Evolutionary conservation across 192 early-diverging fungal species (phyloP), one percentile per base, ranked within the genome.

Genomic region (Podila horticola): DNA sequence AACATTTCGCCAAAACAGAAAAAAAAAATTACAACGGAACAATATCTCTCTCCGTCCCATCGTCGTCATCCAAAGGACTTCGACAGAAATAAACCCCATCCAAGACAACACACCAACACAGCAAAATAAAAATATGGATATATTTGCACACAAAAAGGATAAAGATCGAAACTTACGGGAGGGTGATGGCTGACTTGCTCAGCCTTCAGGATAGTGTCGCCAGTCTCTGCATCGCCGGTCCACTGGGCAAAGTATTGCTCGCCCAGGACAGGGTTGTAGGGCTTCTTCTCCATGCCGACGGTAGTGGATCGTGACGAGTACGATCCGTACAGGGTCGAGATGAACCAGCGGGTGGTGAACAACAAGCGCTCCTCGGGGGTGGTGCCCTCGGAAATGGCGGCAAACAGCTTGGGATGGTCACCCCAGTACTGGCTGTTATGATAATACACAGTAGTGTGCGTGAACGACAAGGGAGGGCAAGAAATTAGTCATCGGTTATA

Each of bases 221-320:
- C 77, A 52, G 65, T 69, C 19, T 81, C 66, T 19, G 72, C 82
- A 58, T 83, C 82, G 57, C 82, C 75, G 30, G 77, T 73, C 86
- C 86, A 88, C 24, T 66, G 33, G 67, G 84, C 85, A 63, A 84
- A 85, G 71, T 75, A 88, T 61, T 88, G 86, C 34, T 88, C 86
- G 12, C 86, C 86, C 29, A 88, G 73, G 29, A 88, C 72, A 12
- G 86, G 86, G 48, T 88, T 88, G 71, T 92, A 95, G 10, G 94
- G 94, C 75, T 95, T 95, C 85, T 94, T 94, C 69, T 95, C 94
- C 75, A 86, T 89, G 83, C 90, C 86, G 12, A 89, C 91, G 61
- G 90, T 89, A 13, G 92, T 91, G 31, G 90, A 86, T 64, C 93
- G 90, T 59, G 87, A 90, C 59, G 92, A 86, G 82, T 91, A 94